Evolutionary conservation across 768 basidiomycete species (phyloP), one percentile per base, ranked within the genome.

Genomic region (Leucocoprinus birnbaumii): DNA sequence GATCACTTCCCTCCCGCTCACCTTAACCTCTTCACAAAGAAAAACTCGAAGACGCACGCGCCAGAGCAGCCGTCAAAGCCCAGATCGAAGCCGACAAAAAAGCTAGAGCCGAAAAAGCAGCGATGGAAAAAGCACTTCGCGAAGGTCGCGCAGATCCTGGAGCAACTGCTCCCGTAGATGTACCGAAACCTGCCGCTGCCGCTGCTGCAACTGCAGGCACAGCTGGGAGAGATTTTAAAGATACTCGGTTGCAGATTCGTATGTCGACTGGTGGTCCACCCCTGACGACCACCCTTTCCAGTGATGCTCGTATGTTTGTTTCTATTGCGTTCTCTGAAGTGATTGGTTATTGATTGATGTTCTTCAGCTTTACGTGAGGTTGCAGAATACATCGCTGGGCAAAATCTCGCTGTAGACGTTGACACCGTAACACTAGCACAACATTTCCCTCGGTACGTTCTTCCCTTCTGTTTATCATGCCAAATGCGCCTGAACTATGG

Each of bases 201-300:
- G 58, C 75, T 0, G 56, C 74, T 34, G 66, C 77, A 7, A 67
- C 72, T 0, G 68, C 75, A 2, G 71, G 75, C 3, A 70, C 77
- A 1, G 72, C 84, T 5, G 84, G 89, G 19, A 86, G 82, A 61
- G 92, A 96, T 51, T 94, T 87, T 66, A 85, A 85, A 50, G 87
- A 94, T 63, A 94, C 96, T 2, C 75, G 96, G 55, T 74, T 98
- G 49, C 96, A 96, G 72, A 94, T 97, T 56, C 83, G 96, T 22
- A 72, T 97, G 66, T 83, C 89, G 16, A 83, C 80, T 4, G 94
- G 93, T 9, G 87, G 90, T 1, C 80, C 81, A 58, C 94, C 93
- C 4, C 80, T 91, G 59, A 91, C 87, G 7, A 90, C 87, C 13
- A 91, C 89, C 9, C 66, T 94, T 43, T 68, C 86, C n/a, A 91